These are phyloP conservation scores for Kokia cookei DNA, from an alignment of 441 rosid species.

Conservation along the genomic window DNA sequence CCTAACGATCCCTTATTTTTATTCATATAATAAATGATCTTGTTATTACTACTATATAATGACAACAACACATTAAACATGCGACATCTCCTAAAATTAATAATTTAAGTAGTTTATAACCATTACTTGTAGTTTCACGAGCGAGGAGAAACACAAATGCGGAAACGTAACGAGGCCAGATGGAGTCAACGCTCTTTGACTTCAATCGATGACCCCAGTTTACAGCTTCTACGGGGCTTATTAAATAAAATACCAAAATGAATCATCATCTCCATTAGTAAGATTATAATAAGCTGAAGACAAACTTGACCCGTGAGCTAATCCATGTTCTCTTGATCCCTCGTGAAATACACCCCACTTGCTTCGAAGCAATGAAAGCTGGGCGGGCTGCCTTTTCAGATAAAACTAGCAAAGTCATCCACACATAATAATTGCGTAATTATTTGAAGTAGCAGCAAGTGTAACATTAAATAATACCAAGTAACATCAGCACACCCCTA, in stretches of 20 bases:
- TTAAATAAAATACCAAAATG: neutral
- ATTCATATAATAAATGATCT: neutral
- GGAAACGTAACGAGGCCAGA: neutral
- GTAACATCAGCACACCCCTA: too few species aligned
- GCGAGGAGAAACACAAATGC: too few species aligned
- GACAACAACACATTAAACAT: too few species aligned
- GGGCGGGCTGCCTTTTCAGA: neutral
- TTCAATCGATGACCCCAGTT: neutral
- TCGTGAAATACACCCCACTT: neutral
- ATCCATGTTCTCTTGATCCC: neutral
- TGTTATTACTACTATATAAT: neutral
- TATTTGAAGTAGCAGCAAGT: neutral
- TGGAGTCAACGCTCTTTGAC: neutral
- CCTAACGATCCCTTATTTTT: neutral
- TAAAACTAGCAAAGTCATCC: neutral
- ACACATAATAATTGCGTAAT: constrained; percentile 2
- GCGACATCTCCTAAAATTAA: too few species aligned
- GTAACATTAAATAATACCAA: too few species aligned
- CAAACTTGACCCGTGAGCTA: constrained; percentile 8
- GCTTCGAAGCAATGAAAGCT: neutral
- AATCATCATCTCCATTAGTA: neutral
- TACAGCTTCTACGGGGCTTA: neutral
- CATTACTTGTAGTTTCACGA: too few species aligned
- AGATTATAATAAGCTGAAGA: neutral
- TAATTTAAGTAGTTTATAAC: too few species aligned